Conservation (phyloP, 2,329 filamentous ascomycete species). For the Hypoxylon sp. region DNA sequence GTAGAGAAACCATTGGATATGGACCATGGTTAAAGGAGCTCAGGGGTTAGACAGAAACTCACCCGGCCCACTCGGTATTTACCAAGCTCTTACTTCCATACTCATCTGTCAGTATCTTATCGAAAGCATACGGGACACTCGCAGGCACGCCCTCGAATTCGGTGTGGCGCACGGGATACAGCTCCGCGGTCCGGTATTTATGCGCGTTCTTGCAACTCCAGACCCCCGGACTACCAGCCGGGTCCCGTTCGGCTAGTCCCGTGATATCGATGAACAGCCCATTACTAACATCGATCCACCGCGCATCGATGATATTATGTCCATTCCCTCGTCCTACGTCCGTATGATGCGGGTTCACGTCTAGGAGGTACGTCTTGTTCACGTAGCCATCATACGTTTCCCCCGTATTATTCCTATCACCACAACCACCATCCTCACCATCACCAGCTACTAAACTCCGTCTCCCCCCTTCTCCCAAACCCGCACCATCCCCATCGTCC, state of each 20-base stretch:
- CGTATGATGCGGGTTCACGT: constrained; percentile 80
- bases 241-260: constrained; percentile 77
- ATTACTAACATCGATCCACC: constrained; percentile 83
- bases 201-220: constrained; percentile 88
- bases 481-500: constrained; percentile 54
- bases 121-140: constrained; percentile 77
- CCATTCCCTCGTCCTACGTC: constrained; percentile 75
- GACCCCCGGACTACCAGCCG: constrained; percentile 70
- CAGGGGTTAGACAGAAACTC: constrained; percentile 50
- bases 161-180: constrained; percentile 82
- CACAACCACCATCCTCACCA: constrained; percentile 56
- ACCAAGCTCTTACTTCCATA: constrained; percentile 74
- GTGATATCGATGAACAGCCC: constrained; percentile 90
- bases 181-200: constrained; percentile 76
- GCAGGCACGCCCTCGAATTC: constrained; percentile 81
- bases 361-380: constrained; percentile 75
- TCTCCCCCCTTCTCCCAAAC: constrained; percentile 46
- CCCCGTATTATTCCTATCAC: constrained; percentile 39
- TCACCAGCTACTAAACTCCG: constrained; percentile 38
- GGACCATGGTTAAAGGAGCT: background rate
- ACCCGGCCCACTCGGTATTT: constrained; percentile 74
- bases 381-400: constrained; percentile 17
- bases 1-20: too few species aligned
- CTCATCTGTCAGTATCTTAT: constrained; percentile 75
- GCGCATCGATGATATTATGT: constrained; percentile 84